These are phyloP conservation scores for Cladophialophora psammophila DNA, from an alignment of 2,329 filamentous ascomycete genomes.

Conservation along the genomic window DNA sequence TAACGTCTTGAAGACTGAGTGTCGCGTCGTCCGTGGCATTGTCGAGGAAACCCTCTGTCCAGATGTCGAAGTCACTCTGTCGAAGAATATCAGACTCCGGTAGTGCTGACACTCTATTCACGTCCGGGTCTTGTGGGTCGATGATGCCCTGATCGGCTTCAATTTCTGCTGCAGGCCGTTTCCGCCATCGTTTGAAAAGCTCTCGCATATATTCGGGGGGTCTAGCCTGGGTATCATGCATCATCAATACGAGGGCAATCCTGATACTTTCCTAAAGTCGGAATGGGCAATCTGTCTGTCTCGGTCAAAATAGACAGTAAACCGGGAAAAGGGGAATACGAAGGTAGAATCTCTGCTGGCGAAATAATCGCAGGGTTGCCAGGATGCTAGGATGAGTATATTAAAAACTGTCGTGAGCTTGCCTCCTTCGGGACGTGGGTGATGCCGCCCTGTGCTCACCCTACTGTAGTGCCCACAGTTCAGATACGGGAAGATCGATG, in stretches of 20 bases:
- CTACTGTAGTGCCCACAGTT: no score
- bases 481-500: no score
- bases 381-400: no score
- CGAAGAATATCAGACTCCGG: background rate
- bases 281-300: background rate
- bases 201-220: constrained; percentile 74
- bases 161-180: constrained; percentile 40
- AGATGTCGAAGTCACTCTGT: background rate
- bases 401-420: no score
- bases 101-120: constrained; percentile 5
- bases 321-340: background rate
- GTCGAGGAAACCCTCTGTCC: background rate
- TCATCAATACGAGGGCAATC: background rate
- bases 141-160: constrained; percentile 62
- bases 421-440: no score
- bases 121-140: constrained; percentile 55
- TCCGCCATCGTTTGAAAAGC: constrained; percentile 78
- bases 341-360: no score
- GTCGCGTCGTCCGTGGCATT: background rate
- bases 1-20: no score
- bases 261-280: background rate
- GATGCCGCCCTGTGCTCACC: no score
- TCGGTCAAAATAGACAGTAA: background rate
- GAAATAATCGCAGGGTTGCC: no score
- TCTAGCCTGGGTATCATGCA: constrained; percentile 73